Evolutionary conservation across 768 basidiomycete species (phyloP).

Genomic region (Podaxis rugospora): DNA sequence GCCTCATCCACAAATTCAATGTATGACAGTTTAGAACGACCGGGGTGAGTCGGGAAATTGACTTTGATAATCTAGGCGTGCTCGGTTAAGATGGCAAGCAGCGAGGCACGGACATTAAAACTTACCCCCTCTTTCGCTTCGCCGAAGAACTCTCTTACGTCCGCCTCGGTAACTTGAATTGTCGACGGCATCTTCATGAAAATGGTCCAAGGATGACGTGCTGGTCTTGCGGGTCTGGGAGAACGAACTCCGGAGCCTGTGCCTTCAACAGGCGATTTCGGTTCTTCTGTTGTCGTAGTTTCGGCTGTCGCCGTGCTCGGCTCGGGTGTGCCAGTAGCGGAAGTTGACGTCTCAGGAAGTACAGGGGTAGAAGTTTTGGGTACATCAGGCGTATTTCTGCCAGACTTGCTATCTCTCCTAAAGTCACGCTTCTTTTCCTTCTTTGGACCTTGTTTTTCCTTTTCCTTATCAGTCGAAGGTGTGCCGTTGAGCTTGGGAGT

Average conservation of each 20-base stretch:
- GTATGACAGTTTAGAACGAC: constrained; percentile 67
- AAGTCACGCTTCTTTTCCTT: constrained; percentile 56
- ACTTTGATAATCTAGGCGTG: constrained; percentile 60
- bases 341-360: constrained; percentile 19
- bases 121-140: constrained; percentile 66
- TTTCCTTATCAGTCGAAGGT: constrained; percentile 42
- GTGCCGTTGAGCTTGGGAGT: constrained; percentile 39
- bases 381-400: constrained; percentile 26
- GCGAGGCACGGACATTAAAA: constrained; percentile 12
- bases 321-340: constrained; percentile 10
- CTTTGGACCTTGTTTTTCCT: constrained; percentile 55
- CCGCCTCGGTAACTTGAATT: constrained; percentile 49
- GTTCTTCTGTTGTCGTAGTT: constrained; percentile 28
- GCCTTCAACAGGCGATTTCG: constrained; percentile 54
- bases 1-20: constrained; percentile 91
- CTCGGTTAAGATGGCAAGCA: constrained; percentile 1
- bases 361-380: constrained; percentile 27
- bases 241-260: constrained; percentile 61
- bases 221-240: constrained; percentile 59
- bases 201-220: constrained; percentile 79
- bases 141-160: constrained; percentile 73
- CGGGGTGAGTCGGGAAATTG: constrained; percentile 47
- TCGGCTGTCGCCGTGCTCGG: constrained; percentile 10
- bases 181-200: constrained; percentile 64
- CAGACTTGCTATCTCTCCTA: constrained; percentile 30